Base-by-base conservation (phyloP, 495 filamentous ascomycete species). In the Immersiella caudata region DNA sequence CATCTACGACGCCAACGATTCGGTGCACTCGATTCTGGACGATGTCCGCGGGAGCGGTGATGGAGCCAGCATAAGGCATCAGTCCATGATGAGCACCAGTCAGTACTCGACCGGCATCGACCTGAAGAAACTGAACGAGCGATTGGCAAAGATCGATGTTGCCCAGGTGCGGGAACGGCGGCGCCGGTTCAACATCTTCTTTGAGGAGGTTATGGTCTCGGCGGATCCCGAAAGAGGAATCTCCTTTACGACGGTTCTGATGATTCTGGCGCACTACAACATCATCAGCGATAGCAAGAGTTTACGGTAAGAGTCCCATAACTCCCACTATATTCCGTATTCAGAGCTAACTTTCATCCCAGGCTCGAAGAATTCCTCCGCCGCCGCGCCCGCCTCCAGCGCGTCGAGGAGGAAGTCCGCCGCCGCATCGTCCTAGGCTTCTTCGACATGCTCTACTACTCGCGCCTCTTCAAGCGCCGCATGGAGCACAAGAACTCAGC, bases 221-320 rank as follows among this genome's bases (percentile, higher is more conserved):
- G 93, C 93, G 11, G 92, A 97, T 78, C 89, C 89, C 0, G 89
- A 91, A 62, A 87, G 89, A 56, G 95, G 95, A 25, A 93, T 99
- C 60, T 90, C 91, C 6, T 99, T 99, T 79, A 96, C 93, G 21
- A 87, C 90, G 6, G 90, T 96, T n/a, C 81, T 99, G 57, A 94
- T 99, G 92, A 96, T 96, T 64, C 84, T 99, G 20, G 94, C 96
- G 18, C 96, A 99, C 79, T 95, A 98, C 83, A 99, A 99, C 68
- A 93, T 99, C 74, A 99, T 99, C 74, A 96, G 88, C 68, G 95
- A 99, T 81, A 97, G 88, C 82, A 97, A 97, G 82, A 95, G 92
- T 79, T 78, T 99, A 70, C 87, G 88, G 89, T 90, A 85, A 72
- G 79, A 68, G 11, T 12, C 64, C 51, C 57, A 21, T n/a, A 22